phyloP scores from a whole-genome alignment of 2,329 filamentous ascomycete species.

The Xenosphaeropsis pyriputrescens region DNA sequence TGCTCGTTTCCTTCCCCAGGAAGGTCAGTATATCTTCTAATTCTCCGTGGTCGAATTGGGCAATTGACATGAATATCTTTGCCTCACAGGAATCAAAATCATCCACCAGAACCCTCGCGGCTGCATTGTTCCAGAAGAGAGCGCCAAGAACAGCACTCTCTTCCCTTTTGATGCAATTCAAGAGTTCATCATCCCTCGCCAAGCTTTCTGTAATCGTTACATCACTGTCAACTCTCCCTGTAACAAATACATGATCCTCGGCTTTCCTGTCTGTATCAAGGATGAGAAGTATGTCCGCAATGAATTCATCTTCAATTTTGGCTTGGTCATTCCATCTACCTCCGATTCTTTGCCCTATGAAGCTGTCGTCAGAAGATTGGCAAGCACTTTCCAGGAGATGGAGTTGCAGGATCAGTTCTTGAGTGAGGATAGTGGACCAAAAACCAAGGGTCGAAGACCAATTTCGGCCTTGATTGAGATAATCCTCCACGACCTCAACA shows the following conservation, averaged over 20 bases:
- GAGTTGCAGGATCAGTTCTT: conserved; percentile 86
- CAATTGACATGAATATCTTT: no score
- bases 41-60: no score
- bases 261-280: conserved; percentile 78
- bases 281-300: conserved; percentile 76
- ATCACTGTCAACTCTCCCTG: conserved; percentile 64
- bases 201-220: conserved; percentile 88
- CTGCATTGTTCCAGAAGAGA: conserved; percentile 38
- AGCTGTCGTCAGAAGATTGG: conserved; percentile 73
- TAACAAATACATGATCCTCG: conserved; percentile 61
- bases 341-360: conserved; percentile 67
- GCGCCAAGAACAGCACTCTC: conserved; percentile 41
- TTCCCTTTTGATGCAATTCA: conserved; percentile 78
- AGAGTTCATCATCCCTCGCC: conserved; percentile 86
- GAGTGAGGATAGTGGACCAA: conserved; percentile 27
- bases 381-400: conserved; percentile 72
- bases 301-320: conserved; percentile 98
- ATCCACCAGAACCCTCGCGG: conserved; percentile 22
- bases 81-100: no score
- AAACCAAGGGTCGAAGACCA: conserved; percentile 38
- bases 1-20: conserved; percentile 50
- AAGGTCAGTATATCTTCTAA: conserved; percentile 28
- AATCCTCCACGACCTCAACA: conserved; percentile 77
- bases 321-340: conserved; percentile 59
- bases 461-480: conserved; percentile 79